Evolutionary conservation across 73 alveolate species (phyloP), one percentile per base, ranked within the genome.

Genomic region (Urostyla sp.): DNA sequence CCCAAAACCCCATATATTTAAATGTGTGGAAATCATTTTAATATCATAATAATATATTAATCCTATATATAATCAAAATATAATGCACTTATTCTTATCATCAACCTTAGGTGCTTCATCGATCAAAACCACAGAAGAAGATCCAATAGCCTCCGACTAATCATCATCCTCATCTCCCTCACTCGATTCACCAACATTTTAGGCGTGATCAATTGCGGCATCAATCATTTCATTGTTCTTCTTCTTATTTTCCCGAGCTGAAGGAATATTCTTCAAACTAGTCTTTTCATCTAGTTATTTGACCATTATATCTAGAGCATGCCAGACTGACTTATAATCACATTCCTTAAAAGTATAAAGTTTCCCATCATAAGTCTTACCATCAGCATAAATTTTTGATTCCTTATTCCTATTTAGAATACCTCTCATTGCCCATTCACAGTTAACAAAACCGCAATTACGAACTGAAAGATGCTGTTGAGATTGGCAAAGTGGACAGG

Each of bases 371-470:
- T 84, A 84, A 11, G 92, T 84, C 45, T 63, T 38, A 15, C 85
- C 92, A 58, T 84, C 84, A 58, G 72, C 58, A 20, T 50, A 73
- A 1, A 84, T 74, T 48, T 56, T 55, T 10, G 88, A 58, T 1
- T 75, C 61, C 43, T 59, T 23, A 13, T 73, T 46, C 16, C 46
- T 26, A 15, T 63, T 38, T 31, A 84, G 34, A 24, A 74, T 61
- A 0, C 92, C 92, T 58, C 79, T 23, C 66, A 84, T 45, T 11
- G 67, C 59, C 92, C 92, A 84, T 44, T 84, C 88, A 35, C 82
- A 73, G 21, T 75, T 57, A 5, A 84, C 92, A 58, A 84, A 84
- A 20, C 92, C 92, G 32, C 81, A 58, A 52, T 84, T 84, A 27
- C 57, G 67, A 20, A 81, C 52, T 7, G 32, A 63, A 15, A 53